Evolutionary conservation across 306 rosid genomes (phyloP).

Genomic region (Gynostemma pentaphyllum): DNA sequence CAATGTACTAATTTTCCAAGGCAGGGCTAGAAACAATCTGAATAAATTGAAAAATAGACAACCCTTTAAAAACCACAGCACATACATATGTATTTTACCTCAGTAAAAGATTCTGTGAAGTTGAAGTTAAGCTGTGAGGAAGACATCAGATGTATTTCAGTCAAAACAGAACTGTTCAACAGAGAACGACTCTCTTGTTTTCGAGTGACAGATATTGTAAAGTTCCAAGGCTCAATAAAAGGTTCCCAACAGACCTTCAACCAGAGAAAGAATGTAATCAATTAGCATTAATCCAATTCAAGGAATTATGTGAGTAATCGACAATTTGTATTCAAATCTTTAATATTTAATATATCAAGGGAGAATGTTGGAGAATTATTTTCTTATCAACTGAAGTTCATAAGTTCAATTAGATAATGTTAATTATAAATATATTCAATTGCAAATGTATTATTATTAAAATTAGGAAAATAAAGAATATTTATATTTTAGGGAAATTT

Average conservation of each 20-base stretch:
- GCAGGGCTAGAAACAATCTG: not conserved
- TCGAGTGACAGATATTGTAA: conserved; percentile 40
- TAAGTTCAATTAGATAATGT: too few species aligned
- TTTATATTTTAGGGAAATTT: too few species aligned
- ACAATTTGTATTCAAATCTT: not conserved
- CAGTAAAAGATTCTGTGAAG: conserved; percentile 71
- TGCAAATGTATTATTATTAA: too few species aligned
- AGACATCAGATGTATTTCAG: conserved; percentile 56
- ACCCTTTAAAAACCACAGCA: not conserved
- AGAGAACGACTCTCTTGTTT: conserved; percentile 50
- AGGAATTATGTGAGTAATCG: not conserved
- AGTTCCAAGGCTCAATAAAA: conserved; percentile 87
- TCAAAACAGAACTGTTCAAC: conserved; percentile 45
- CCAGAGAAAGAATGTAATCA: conserved; percentile 14
- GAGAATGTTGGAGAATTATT: too few species aligned
- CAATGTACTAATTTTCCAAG: not conserved
- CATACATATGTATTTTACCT: conserved; percentile 31
- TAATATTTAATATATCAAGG: too few species aligned
- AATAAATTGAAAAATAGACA: conserved; percentile 3
- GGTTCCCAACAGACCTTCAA: conserved; percentile 92
- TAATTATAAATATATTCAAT: too few species aligned
- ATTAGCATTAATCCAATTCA: conserved; percentile 13
- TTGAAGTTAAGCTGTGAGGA: conserved; percentile 57
- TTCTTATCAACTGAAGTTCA: too few species aligned
- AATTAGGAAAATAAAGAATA: too few species aligned